Evolutionary conservation across 495 filamentous ascomycete species (phyloP).

Genomic region (Xylaria castorea): DNA sequence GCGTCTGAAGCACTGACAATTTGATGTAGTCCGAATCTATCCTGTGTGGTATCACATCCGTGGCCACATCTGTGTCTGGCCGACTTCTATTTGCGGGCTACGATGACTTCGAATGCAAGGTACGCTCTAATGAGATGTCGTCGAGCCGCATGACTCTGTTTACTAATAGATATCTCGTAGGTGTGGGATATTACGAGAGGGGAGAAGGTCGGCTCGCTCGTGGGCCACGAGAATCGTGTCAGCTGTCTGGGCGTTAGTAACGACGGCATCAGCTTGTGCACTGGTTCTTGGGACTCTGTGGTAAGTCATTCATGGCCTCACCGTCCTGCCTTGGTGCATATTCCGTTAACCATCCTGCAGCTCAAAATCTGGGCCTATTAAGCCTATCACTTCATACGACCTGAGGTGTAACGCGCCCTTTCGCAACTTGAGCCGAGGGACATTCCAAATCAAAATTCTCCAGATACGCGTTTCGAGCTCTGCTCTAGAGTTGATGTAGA

Average conservation of each 20-base stretch:
- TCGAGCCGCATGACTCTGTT: background rate
- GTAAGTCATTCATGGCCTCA: slow-evolving; percentile 62
- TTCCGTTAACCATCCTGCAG: slow-evolving; percentile 53
- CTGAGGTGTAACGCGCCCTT: slow-evolving; percentile 38
- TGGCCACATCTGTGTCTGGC: slow-evolving; percentile 96
- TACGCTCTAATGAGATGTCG: slow-evolving; percentile 48
- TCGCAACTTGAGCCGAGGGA: slow-evolving; percentile 36
- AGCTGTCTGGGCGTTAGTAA: slow-evolving; percentile 98
- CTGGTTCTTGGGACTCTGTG: slow-evolving; percentile 98
- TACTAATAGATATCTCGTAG: slow-evolving; percentile 50
- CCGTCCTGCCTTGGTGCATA: background rate
- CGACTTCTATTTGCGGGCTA: slow-evolving; percentile 96
- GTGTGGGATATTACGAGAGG: slow-evolving; percentile 98
- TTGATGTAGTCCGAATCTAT: slow-evolving; percentile 87
- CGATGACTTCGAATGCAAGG: slow-evolving; percentile 99
- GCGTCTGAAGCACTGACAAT: slow-evolving; percentile 32
- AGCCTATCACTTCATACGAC: slow-evolving; percentile 31
- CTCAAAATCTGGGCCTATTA: slow-evolving; percentile 88
- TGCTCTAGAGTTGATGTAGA: slow-evolving; percentile 53
- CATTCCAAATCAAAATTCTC: slow-evolving; percentile 49
- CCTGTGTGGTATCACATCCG: slow-evolving; percentile 96
- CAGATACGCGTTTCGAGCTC: slow-evolving; percentile 51
- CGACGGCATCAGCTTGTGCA: slow-evolving; percentile 98
- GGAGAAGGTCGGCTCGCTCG: slow-evolving; percentile 94
- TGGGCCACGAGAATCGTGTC: slow-evolving; percentile 97